Base-by-base conservation (phyloP, 495 filamentous ascomycete genomes). In the Pyronema domesticum region DNA sequence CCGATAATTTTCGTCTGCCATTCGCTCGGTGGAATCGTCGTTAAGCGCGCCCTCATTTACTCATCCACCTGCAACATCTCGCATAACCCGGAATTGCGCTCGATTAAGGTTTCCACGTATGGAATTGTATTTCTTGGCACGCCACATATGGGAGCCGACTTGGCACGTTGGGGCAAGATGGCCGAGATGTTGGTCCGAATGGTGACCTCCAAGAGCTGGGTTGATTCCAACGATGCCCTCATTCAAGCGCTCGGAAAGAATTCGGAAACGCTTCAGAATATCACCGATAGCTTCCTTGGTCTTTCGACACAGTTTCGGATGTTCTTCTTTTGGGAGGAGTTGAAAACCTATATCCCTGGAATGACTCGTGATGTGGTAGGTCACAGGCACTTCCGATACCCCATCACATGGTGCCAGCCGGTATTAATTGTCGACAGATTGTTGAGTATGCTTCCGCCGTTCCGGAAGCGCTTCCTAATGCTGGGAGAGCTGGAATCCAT, bases 1-100 rank as follows among this genome's bases (percentile, higher is more conserved):
- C 86, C 86, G 0, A 87, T 94, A 54, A 81, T 94, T 52, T 94
- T 86, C 70, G 80, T 94, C 11, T 85, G 78, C 36, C 86, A 94
- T 70, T 86, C 81, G 37, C 72, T 94, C 8, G 86, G 86, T 3
- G 86, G 86, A 5, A 76, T 94, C 35, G 71, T 94, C 3, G 80
- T 86, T 11, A 94, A 94, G 60, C 75, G 82, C 13, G 77, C 78
- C 54, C 65, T 85, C 30, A 80, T 79, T 33, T 76, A 78, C 67
- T 83, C 80, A 46, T 74, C 75, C 40, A 81, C 74, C 47, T 67
- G 85, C 15, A 75, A 73, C 7, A 77, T 74, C 37, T 77, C 79
- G 52, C 77, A 82, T 59, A 80, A 80, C 14, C 76, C 84, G 60
- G 79, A 86, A 57, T 72, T 84, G 5, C 78, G 86, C 23, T 86